A percentile compares a stretch with the other conserved stretches of the same genome.
phyloP scores from a whole-genome alignment of 345 rosid genomes.

The Populus nigra region DNA sequence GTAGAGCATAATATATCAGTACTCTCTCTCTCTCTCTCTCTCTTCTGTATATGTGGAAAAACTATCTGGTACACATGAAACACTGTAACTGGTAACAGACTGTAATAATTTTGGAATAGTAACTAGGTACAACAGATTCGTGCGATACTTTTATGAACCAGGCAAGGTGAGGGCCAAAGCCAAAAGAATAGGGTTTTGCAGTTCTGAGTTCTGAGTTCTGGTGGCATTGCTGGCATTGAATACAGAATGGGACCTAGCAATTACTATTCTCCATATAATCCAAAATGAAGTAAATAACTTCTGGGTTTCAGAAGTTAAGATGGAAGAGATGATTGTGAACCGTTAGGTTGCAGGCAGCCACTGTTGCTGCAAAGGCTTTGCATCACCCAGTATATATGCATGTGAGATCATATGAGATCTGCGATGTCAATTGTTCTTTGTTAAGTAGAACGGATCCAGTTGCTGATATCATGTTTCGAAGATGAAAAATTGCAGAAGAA shows the following conservation, averaged over 20 bases:
- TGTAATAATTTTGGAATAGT: neutral
- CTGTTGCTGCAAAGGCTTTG: neutral
- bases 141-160: neutral
- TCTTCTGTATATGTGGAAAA: neutral
- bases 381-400: neutral
- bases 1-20: neutral
- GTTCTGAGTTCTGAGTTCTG: neutral
- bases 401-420: too few species aligned
- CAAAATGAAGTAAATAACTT: neutral
- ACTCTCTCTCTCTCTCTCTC: too few species aligned
- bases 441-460: too few species aligned
- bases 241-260: neutral
- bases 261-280: neutral
- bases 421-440: too few species aligned
- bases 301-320: neutral
- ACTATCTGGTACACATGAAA: neutral
- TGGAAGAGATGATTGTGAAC: neutral
- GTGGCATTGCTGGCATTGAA: neutral
- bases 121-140: neutral
- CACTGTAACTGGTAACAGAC: neutral
- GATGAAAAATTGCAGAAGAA: too few species aligned
- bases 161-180: neutral
- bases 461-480: too few species aligned
- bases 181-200: neutral
- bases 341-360: neutral